Base-by-base conservation (phyloP, 306 rosid species). In the Cicer bijugum region DNA sequence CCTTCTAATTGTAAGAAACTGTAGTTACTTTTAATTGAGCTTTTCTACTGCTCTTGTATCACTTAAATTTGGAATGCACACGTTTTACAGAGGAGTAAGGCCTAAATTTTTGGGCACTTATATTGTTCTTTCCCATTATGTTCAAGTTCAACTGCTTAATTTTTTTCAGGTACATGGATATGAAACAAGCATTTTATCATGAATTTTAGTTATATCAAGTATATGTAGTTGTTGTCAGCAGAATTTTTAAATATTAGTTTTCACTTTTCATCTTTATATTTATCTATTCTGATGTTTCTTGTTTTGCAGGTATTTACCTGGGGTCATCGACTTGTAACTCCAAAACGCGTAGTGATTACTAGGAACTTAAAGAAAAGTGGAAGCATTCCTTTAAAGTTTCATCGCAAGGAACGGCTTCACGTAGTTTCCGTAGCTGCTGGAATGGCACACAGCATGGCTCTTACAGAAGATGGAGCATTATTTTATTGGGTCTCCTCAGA, bases 251-350 rank as follows among this genome's bases (percentile, higher is more conserved):
- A 14, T 57, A 17, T 3, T 17, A 10, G 11, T 48, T 83, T 62
- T 47, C 58, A 14, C 17, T 12, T 80, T 80, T 69, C 74, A 56
- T 58, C 56, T 52, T 69, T 58, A 37, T 23, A 46, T 28, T 28
- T 28, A 28, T 28, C 35, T 28, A 28, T 61, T 77, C 46, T 57
- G 68, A 28, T 60, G 81, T 40, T 44, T 71, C 63, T 12, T 56
- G 60, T 81, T 83, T 62, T 63, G 78, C 85, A 94, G 99, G 99
- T 91, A 28, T 91, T 84, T 85, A 91, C 99, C 69, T 94, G 99
- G 97, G 99, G 99, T 74, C 92, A 94, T 87, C 88, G 91, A 53
- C 94, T 88, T 71, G 99, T 94, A 64, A 91, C 92, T 33, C 96
- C 99, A 28, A 88, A 80, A 77, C 97, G 99, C 62, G 96, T 91